Conservation (phyloP, 2,329 filamentous ascomycete genomes). For the Botryotinia convoluta region DNA sequence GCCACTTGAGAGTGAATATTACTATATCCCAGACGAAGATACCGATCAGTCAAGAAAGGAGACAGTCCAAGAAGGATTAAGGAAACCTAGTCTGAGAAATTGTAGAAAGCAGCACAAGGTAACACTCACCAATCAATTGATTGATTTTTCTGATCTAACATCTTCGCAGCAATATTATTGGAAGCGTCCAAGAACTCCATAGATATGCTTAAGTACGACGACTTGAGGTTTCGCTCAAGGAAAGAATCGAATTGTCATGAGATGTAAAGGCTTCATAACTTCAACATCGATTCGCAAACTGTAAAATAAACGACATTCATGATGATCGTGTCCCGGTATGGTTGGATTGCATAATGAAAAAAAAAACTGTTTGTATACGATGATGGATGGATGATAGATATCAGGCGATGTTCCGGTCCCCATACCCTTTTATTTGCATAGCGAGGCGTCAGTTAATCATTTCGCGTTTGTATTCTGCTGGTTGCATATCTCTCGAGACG, state of each 20-base stretch:
- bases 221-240: neutral
- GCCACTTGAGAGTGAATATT: conserved; percentile 91
- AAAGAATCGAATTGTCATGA: conserved; percentile 15
- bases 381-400: conserved; percentile 24
- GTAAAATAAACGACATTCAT: conserved; percentile 13
- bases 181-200: conserved; percentile 60
- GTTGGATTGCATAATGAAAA: conserved; percentile 17
- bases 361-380: conserved; percentile 24
- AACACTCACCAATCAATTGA: conserved; percentile 37
- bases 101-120: conserved; percentile 99
- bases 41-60: conserved; percentile 73
- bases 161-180: conserved; percentile 60
- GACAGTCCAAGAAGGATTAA: conserved; percentile 79
- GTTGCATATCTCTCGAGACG: conserved; percentile 3
- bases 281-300: neutral
- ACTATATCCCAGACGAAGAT: conserved; percentile 89
- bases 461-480: conserved; percentile 17
- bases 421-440: conserved; percentile 30
- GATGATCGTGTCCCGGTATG: conserved; percentile 5
- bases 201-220: conserved; percentile 38
- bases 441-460: conserved; percentile 29
- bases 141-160: conserved; percentile 10
- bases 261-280: conserved; percentile 8
- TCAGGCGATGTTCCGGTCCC: conserved; percentile 27
- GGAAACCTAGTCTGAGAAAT: conserved; percentile 83